Conservation (phyloP, 2,329 filamentous ascomycete genomes). For the Neurospora sp. region DNA sequence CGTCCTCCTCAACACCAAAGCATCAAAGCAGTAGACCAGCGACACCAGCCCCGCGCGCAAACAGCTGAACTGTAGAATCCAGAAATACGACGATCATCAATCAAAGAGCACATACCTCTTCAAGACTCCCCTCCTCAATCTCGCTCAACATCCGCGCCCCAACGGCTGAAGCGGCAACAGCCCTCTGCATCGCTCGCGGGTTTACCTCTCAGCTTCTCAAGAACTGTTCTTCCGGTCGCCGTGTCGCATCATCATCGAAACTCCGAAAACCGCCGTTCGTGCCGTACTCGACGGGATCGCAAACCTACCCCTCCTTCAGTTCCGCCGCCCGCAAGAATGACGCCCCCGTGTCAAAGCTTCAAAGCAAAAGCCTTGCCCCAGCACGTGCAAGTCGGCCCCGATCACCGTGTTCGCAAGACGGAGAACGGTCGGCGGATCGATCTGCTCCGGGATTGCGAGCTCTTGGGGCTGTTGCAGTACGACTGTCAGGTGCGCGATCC, state of each 20-base stretch:
- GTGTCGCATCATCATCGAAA: background rate
- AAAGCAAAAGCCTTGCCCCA: constrained; percentile 39
- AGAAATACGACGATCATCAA: background rate
- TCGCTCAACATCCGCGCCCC: constrained; percentile 43
- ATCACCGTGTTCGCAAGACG: constrained; percentile 44
- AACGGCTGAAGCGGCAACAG: constrained; percentile 29
- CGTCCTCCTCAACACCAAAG: background rate
- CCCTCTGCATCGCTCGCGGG: constrained; percentile 19
- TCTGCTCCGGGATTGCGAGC: constrained; percentile 39
- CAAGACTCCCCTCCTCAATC: constrained; percentile 45
- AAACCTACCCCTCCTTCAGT: background rate
- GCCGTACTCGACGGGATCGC: background rate
- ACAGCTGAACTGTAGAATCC: background rate
- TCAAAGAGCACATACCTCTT: constrained; percentile 37
- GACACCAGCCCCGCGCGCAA: background rate
- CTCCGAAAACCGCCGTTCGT: background rate
- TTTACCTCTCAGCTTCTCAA: background rate
- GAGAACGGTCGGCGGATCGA: constrained; percentile 32
- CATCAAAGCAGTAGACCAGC: background rate
- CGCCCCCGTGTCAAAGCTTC: constrained; percentile 47
- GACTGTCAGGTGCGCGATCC: constrained; percentile 45
- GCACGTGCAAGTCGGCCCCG: constrained; percentile 36
- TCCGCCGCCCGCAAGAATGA: constrained; percentile 31
- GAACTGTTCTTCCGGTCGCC: background rate
- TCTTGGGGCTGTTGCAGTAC: constrained; percentile 51